phyloP scores from a whole-genome alignment of 148 eudicot species.

The Hydrangea macrophylla region DNA sequence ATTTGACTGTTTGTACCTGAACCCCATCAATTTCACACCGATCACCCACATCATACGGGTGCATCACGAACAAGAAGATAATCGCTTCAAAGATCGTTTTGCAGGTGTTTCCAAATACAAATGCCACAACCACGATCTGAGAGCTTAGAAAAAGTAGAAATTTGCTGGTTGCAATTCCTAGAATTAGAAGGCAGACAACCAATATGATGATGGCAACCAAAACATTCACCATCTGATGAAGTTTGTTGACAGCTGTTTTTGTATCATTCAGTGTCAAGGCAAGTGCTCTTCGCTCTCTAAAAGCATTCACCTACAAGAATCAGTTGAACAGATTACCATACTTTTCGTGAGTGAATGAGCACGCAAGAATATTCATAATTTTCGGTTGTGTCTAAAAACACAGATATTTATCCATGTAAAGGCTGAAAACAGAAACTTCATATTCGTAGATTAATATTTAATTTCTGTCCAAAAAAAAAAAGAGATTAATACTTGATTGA shows the following conservation, averaged over 20 bases:
- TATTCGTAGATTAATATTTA: too few relatives aligned
- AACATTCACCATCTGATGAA: constrained; percentile 47
- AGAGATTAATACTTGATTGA: neutral
- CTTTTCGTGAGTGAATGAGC: too few relatives aligned
- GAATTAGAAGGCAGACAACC: constrained; percentile 21
- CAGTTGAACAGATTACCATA: neutral
- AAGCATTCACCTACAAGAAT: constrained; percentile 44
- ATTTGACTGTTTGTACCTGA: constrained; percentile 33
- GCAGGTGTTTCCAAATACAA: constrained; percentile 52
- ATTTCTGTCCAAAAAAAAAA: too few relatives aligned
- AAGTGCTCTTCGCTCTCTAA: constrained; percentile 51
- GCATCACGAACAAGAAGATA: constrained; percentile 51
- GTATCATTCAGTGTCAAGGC: constrained; percentile 56
- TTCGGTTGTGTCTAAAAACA: too few relatives aligned
- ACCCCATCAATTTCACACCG: constrained; percentile 59
- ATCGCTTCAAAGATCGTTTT: constrained; percentile 52
- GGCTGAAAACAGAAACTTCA: too few relatives aligned
- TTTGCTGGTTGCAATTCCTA: constrained; percentile 37
- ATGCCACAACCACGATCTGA: constrained; percentile 51
- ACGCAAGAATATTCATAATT: too few relatives aligned
- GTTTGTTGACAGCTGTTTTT: constrained; percentile 53
- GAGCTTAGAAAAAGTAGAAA: constrained; percentile 42
- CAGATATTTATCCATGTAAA: too few relatives aligned
- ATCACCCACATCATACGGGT: constrained; percentile 62
- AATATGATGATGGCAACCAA: constrained; percentile 31